A percentile compares a stretch with the other conserved stretches of the same genome.
Evolutionary conservation across 331 rosid species (phyloP).

Genomic region (Quercus lobata): DNA sequence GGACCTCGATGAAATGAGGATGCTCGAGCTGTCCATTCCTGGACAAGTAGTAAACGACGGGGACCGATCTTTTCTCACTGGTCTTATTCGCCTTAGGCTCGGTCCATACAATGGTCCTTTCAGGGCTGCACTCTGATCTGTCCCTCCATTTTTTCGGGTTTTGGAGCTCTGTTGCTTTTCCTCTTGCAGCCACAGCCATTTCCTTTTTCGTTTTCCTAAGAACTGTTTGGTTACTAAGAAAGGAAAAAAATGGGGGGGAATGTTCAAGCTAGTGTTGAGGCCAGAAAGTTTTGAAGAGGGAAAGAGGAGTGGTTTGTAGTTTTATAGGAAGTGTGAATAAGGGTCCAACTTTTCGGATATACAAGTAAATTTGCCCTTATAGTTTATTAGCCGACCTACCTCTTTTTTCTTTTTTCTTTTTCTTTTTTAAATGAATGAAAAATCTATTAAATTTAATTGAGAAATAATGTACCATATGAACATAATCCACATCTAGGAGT

Average conservation of each 20-base stretch:
- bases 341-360: neutral
- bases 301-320: neutral
- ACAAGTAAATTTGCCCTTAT: too few relatives aligned
- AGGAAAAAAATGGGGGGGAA: neutral
- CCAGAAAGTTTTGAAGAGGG: constrained; percentile 17
- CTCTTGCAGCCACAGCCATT: constrained; percentile 62
- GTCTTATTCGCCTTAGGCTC: constrained; percentile 62
- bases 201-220: neutral
- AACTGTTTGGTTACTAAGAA: constrained; percentile 9
- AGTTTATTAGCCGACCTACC: too few relatives aligned
- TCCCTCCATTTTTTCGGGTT: constrained; percentile 64
- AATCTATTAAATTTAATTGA: too few relatives aligned
- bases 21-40: constrained; percentile 93
- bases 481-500: too few relatives aligned
- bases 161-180: constrained; percentile 47
- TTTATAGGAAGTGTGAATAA: constrained; percentile 11
- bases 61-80: constrained; percentile 33
- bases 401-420: too few relatives aligned
- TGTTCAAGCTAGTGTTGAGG: constrained; percentile 13
- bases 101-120: constrained; percentile 70
- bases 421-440: too few relatives aligned
- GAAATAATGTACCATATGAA: too few relatives aligned
- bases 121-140: constrained; percentile 54
- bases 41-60: constrained; percentile 89
- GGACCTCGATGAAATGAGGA: constrained; percentile 97